phyloP scores from a whole-genome alignment of 495 filamentous ascomycete genomes.

The Cercophora scortea region DNA sequence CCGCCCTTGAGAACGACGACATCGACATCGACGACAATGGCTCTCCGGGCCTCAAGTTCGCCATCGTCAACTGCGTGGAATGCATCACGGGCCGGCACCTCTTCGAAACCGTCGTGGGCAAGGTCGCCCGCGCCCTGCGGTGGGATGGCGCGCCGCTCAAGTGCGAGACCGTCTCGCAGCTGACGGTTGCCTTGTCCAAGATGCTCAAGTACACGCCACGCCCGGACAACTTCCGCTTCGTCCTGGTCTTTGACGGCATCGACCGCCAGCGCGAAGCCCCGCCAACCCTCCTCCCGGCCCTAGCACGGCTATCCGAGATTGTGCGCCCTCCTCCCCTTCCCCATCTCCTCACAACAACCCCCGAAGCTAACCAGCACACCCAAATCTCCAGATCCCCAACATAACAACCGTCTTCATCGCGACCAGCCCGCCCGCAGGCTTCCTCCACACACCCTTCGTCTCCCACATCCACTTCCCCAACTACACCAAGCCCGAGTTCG shows the following conservation, averaged over 20 bases:
- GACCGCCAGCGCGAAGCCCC: conserved; percentile 78
- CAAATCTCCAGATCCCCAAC: conserved; percentile 58
- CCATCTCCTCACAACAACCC: neutral
- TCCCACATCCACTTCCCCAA: conserved; percentile 79
- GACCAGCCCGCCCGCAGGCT: conserved; percentile 59
- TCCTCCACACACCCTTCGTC: conserved; percentile 62
- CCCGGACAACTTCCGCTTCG: conserved; percentile 44
- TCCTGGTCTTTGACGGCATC: conserved; percentile 85
- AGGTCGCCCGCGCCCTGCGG: conserved; percentile 45
- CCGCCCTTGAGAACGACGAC: conserved; percentile 8
- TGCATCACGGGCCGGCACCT: conserved; percentile 88
- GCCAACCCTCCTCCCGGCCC: conserved; percentile 70
- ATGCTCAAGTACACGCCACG: conserved; percentile 42
- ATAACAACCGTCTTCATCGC: conserved; percentile 74
- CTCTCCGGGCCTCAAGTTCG: conserved; percentile 41
- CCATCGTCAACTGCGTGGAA: conserved; percentile 71
- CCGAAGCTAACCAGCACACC: conserved; percentile 8
- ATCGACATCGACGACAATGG: conserved; percentile 2
- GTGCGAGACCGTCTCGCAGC: conserved; percentile 69
- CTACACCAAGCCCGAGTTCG: conserved; percentile 73
- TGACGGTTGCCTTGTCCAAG: conserved; percentile 61
- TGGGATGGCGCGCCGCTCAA: conserved; percentile 36
- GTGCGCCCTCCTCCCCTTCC: conserved; percentile 8
- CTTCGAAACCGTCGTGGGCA: conserved; percentile 56
- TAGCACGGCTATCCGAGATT: conserved; percentile 27